Evolutionary conservation across 2,329 filamentous ascomycete species (phyloP).

Genomic region (Annulohypoxylon truncatum): DNA sequence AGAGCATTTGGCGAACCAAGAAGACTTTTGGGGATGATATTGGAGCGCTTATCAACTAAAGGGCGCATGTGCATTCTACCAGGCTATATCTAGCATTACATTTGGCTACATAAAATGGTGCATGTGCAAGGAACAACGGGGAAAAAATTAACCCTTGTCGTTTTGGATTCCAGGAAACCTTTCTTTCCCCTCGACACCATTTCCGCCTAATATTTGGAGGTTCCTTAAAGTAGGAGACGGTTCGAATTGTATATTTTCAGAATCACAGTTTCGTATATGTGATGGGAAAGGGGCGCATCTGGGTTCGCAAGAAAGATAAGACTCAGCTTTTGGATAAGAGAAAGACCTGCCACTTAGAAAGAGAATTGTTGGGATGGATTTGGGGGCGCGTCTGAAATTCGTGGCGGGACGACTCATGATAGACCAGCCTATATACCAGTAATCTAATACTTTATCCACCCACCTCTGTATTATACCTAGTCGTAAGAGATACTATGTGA

Average conservation of each 20-base stretch:
- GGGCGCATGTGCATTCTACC: slow-evolving; percentile 34
- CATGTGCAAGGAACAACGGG: slow-evolving; percentile 25
- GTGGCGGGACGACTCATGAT: slow-evolving; percentile 44
- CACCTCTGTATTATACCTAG: slow-evolving; percentile 4
- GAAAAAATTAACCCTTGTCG: slow-evolving; percentile 10
- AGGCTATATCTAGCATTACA: slow-evolving; percentile 33
- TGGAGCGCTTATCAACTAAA: slow-evolving; percentile 59
- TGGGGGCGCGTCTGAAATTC: slow-evolving; percentile 30
- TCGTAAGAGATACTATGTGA: slow-evolving; percentile 9
- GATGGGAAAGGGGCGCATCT: slow-evolving; percentile 28
- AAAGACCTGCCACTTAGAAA: slow-evolving; percentile 37
- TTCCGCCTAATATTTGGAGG: slow-evolving; percentile 17
- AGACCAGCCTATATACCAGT: slow-evolving; percentile 48
- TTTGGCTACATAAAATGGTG: slow-evolving; percentile 43
- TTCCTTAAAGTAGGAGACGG: slow-evolving; percentile 4
- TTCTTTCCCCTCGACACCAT: slow-evolving; percentile 4
- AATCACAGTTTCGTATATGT: slow-evolving; percentile 17
- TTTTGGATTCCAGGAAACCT: slow-evolving; percentile 1
- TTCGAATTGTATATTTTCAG: slow-evolving; percentile 35
- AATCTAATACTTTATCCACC: slow-evolving; percentile 48
- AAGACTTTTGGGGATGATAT: slow-evolving; percentile 64
- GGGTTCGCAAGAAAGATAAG: slow-evolving; percentile 31
- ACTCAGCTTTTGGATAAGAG: slow-evolving; percentile 31
- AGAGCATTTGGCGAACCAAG: slow-evolving; percentile 72
- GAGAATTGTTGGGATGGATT: slow-evolving; percentile 26